Percentiles rank a stretch among this genome's conserved stretches.
Evolutionary conservation across 75 land plant species (phyloP).

Genomic region (Cunninghamia lanceolata): DNA sequence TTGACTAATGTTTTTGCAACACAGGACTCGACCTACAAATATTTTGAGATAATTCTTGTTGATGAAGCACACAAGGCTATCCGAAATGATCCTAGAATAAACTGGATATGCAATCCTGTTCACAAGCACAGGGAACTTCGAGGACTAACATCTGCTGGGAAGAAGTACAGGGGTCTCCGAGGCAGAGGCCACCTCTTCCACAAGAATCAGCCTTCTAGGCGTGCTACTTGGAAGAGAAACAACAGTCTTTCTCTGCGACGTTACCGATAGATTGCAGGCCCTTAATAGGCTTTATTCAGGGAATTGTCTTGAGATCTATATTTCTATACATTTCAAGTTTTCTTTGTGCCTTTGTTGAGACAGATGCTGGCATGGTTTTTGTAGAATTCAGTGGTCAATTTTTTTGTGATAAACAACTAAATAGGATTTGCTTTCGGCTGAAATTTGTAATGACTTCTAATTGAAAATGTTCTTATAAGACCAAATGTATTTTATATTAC

Average conservation of each 20-base stretch:
- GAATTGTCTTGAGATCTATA: background rate
- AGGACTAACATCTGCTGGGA: conserved; percentile 78
- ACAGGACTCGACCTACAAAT: conserved; percentile 77
- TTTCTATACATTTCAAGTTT: background rate
- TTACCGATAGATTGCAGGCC: conserved; percentile 37
- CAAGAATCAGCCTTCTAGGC: conserved; percentile 77
- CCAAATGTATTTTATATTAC: background rate
- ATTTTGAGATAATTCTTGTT: conserved; percentile 67
- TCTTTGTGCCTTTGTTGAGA: background rate
- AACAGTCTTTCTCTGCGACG: conserved; percentile 72
- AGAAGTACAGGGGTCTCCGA: conserved; percentile 75
- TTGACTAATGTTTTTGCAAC: background rate
- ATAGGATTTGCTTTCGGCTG: background rate
- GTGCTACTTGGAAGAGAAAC: conserved; percentile 91
- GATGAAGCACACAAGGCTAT: conserved; percentile 64
- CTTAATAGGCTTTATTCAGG: background rate
- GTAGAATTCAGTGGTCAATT: background rate
- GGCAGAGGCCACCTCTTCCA: conserved; percentile 72
- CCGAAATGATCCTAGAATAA: conserved; percentile 79
- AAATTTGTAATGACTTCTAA: background rate
- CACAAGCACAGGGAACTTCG: conserved; percentile 86
- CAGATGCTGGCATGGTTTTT: background rate
- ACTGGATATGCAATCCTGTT: conserved; percentile 80
- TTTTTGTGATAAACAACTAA: background rate
- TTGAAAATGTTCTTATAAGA: background rate